Base-by-base conservation (phyloP, 257 asterid genomes). In the Leptodermis oblonga region DNA sequence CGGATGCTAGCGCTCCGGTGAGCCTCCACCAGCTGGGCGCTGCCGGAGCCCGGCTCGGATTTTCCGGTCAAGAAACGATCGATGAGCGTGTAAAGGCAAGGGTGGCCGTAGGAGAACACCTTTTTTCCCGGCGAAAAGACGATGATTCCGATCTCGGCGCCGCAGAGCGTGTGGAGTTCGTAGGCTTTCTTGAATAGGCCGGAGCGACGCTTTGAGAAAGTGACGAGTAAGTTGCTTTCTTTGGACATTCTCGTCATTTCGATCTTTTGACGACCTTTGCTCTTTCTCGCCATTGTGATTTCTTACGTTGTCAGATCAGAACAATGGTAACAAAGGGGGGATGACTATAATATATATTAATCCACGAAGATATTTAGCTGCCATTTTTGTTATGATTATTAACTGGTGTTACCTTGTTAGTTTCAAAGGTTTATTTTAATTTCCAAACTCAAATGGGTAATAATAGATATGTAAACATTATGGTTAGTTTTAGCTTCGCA, bases 121-220 rank as follows among this genome's bases (percentile, higher is more conserved):
- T 76, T 85, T 17, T 78, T 77, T 11, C 82, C 84, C 0, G 82
- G 84, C 1, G 85, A 85, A 36, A 80, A 85, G 20, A 82, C 75
- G 6, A 85, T 22, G 5, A 82, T 80, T 23, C 78, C 77, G 1
- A 80, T 69, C 23, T 85, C 84, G 4, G 76, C 84, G 25, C 80
- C 82, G 9, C 84, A 78, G 0, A 76, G 78, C 1, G 79, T 74
- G 36, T 83, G 68, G 15, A 82, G 82, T 25, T 80, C 85, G 14
- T 81, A 78, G 0, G 80, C 87, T 54, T 78, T 84, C 51, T 82
- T 82, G 72, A 84, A 84, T 18, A 82, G 79, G 2, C 85, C 87
- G 7, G 86, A 73, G 4, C 82, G 85, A 0, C 85, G 80, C 74
- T 84, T 84, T 0, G 89, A 84, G 73, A 82, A 84, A 11, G 89